Evolutionary conservation across 1,284 basidiomycete genomes (phyloP), one percentile per base, ranked within the genome.

Genomic region (Leccinum griseonigrum): DNA sequence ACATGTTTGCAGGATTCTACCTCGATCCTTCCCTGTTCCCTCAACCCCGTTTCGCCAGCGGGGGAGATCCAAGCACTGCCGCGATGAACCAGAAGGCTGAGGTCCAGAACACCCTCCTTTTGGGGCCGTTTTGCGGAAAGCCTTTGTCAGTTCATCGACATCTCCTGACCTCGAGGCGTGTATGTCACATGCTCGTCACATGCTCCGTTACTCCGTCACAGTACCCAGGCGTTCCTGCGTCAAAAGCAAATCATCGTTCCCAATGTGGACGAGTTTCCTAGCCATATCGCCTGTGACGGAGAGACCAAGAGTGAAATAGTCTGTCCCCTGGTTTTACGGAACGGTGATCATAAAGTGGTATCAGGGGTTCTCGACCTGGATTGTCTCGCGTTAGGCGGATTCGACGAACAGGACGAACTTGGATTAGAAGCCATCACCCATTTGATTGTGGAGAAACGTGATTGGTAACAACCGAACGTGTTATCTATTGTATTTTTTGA

Each of bases 251-350:
- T 92, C 1, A 69, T 94, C 10, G 91, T 95, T 1, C 75, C 78
- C 14, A 84, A 94, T 62, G 92, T 96, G 34, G 83, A 91, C 29
- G 76, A 75, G 3, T 95, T 94, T 71, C 91, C 92, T 1, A 92
- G 93, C 0, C 94, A 97, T 71, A 95, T 95, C 64, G 92, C 92
- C 3, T 96, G 94, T 70, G 93, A 95, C 68, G 90, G 87, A 16
- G 85, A 87, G 60, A 95, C 93, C 3, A 89, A 88, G 69, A 93
- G 92, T 68, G 94, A 96, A 73, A 86, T 96, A 58, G 94, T 95
- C 9, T 79, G 88, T 61, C 93, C 94, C 3, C 79, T 97, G 32
- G 73, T 90, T 52, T 66, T 83, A 22, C 61, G 67, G 34, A 62
- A 70, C 46, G 71, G 74, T 54, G 71, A 75, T 57, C 75, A 72